Conservation (phyloP, 2,329 filamentous ascomycete species). For the Pseudonectria foliicola region DNA sequence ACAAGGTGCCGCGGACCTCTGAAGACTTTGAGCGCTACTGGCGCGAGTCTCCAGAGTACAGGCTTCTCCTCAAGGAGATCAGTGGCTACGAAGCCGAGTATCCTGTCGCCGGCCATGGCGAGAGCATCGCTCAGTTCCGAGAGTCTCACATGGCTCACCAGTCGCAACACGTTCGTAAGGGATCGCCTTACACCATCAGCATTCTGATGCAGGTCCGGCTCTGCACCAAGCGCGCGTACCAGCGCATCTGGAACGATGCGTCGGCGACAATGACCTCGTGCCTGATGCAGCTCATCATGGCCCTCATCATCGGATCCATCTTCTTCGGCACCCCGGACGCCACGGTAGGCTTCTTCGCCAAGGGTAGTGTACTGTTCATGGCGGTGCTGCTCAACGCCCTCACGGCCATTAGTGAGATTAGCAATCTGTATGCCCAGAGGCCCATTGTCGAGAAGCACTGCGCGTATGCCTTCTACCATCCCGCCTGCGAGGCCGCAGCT, state of each 20-base stretch:
- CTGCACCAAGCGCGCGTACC: constrained; percentile 44
- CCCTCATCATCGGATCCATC: constrained; percentile 54
- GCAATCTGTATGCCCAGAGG: constrained; percentile 35
- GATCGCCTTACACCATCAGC: constrained; percentile 52
- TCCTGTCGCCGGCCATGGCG: constrained; percentile 33
- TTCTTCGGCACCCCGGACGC: constrained; percentile 47
- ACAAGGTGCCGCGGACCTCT: constrained; percentile 56
- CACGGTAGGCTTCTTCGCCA: constrained; percentile 45
- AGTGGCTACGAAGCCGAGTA: constrained; percentile 40
- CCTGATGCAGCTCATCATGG: constrained; percentile 44
- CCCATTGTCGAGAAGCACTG: constrained; percentile 44
- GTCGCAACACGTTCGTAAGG: constrained; percentile 43
- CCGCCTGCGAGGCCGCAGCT: constrained; percentile 45
- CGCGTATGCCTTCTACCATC: constrained; percentile 45
- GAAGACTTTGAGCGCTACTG: constrained; percentile 57
- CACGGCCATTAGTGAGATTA: constrained; percentile 49
- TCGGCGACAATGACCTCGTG: constrained; percentile 39
- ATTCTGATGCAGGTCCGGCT: constrained; percentile 46
- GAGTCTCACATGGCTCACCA: constrained; percentile 44
- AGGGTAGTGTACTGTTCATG: constrained; percentile 53
- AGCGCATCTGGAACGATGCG: constrained; percentile 46
- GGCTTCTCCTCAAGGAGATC: constrained; percentile 39
- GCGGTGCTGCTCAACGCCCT: constrained; percentile 54
- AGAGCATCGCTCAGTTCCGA: constrained; percentile 34
- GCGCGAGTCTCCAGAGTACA: constrained; percentile 38